Base-by-base conservation (phyloP, 1,284 basidiomycete species). In the Omphalotus olearius region DNA sequence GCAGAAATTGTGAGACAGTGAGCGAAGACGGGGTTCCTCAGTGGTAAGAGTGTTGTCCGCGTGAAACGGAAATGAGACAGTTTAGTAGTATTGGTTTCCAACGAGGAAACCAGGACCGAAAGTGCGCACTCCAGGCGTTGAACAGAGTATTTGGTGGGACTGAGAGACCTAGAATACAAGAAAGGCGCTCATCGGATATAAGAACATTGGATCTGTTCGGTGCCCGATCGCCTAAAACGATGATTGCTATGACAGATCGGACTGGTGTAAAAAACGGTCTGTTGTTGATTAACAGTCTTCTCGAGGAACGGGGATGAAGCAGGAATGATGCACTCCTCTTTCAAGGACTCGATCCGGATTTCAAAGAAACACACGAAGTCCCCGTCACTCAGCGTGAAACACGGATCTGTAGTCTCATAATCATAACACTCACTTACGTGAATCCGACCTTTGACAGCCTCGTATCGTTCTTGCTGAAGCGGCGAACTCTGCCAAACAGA, bases 341-440 rank as follows among this genome's bases (percentile, higher is more conserved):
- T 38, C 30, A 13, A 38, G 23, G 18, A 6, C 44, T 33, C 35
- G 30, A 33, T 33, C 30, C 30, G 30, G 30, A 33, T 33, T 33
- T n/a, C n/a, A 49, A 26, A 49, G 11, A 18, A 35, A 40, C 14
- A 11, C 16, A 35, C 14, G 18, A 49, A 14, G 28, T 49, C 47
- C 47, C 47, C 47, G 47, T 49, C 47, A 11, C 25, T 43, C 39
- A 48, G 44, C 52, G 52, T 54, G 44, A 47, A 54, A 50, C 43
- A 50, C 52, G 52, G 52, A 54, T 54, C 52, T 50, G 13, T 33
- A 33, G 30, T 7, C 30, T 33, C 30, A 33, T 33, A 33, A 33
- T 33, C 9, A 33, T 33, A 33, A 33, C 30, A 33, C 30, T 33
- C 30, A 33, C 30, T 33, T 33, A 33, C 30, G 30, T 33, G 30